Percentiles rank a stretch among this genome's conserved stretches.
Conservation (phyloP, 805 yeast species). For the Metschnikowia aberdeeniae region DNA sequence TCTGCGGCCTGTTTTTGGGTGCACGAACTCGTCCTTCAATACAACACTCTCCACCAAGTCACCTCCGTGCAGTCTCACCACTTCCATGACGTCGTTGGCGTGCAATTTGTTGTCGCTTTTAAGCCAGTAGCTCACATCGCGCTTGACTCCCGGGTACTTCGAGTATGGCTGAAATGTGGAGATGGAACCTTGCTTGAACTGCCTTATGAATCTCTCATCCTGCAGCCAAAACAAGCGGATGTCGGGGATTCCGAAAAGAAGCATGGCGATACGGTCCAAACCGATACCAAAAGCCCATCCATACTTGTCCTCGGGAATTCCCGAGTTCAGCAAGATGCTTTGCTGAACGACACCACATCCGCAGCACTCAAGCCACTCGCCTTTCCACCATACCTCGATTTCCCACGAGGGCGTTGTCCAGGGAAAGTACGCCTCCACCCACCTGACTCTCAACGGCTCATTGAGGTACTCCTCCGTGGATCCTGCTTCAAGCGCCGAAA, state of each 20-base stretch:
- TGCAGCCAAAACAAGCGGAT: constrained; percentile 88
- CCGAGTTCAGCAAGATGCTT: constrained; percentile 71
- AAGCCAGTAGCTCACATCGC: constrained; percentile 94
- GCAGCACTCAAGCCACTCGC: constrained; percentile 95
- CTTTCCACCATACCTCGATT: constrained; percentile 98
- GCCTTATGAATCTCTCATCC: constrained; percentile 72
- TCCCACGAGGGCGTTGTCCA: constrained; percentile 99
- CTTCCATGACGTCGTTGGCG: constrained; percentile 90
- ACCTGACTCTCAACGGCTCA: constrained; percentile 79
- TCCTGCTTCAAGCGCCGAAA: constrained; percentile 59
- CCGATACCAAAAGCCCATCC: constrained; percentile 99
- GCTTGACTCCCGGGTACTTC: constrained; percentile 76
- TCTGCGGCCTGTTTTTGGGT: constrained; percentile 72
- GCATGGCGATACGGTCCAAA: constrained; percentile 91
- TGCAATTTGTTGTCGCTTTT: constrained; percentile 53
- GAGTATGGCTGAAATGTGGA: constrained; percentile 82
- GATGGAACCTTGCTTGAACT: constrained; percentile 64
- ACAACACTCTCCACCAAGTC: constrained; percentile 85
- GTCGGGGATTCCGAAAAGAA: constrained; percentile 91
- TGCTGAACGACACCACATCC: constrained; percentile 92
- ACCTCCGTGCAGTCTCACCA: constrained; percentile 79
- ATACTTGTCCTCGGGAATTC: constrained; percentile 52
- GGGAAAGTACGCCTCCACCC: constrained; percentile 95
- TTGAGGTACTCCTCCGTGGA: constrained; percentile 53
- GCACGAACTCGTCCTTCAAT: constrained; percentile 74